A percentile compares a stretch with the other conserved stretches of the same genome.
phyloP scores from a whole-genome alignment of 2,329 filamentous ascomycete species.

The Epichloe sibirici region DNA sequence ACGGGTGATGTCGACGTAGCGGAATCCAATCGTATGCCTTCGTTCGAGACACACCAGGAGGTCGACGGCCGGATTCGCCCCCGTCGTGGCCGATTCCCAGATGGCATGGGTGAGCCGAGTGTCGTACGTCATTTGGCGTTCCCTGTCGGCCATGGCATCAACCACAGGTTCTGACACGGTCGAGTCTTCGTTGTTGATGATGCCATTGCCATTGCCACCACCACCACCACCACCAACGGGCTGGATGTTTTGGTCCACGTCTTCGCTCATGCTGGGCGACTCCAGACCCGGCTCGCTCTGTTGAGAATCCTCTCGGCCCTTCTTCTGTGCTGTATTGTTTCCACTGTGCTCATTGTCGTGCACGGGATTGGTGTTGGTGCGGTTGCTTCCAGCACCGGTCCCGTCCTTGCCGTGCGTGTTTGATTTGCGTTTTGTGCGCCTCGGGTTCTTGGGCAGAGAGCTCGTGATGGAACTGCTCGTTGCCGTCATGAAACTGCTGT shows the following conservation, averaged over 20 bases:
- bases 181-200: constrained; percentile 11
- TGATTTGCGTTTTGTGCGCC: constrained; percentile 48
- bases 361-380: constrained; percentile 21
- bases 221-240: constrained; percentile 11
- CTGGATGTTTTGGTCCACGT: constrained; percentile 34
- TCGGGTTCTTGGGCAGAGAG: constrained; percentile 55
- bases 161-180: constrained; percentile 40
- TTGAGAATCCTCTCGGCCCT: constrained; percentile 12
- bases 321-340: constrained; percentile 14
- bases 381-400: constrained; percentile 21
- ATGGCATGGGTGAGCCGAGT: constrained; percentile 80
- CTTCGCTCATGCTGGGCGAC: constrained; percentile 27
- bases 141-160: constrained; percentile 53
- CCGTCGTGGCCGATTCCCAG: constrained; percentile 83
- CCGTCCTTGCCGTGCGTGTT: constrained; percentile 25
- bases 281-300: constrained; percentile 12
- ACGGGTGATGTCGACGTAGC: constrained; percentile 90
- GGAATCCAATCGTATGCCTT: constrained; percentile 82
- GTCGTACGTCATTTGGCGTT: constrained; percentile 68
- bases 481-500: constrained; percentile 87
- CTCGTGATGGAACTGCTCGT: constrained; percentile 78
- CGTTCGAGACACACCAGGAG: constrained; percentile 86
- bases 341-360: constrained; percentile 40
- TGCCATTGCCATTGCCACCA: background rate
- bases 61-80: constrained; percentile 89